Conservation (phyloP, 768 basidiomycete species). For the Amanita muscaria region DNA sequence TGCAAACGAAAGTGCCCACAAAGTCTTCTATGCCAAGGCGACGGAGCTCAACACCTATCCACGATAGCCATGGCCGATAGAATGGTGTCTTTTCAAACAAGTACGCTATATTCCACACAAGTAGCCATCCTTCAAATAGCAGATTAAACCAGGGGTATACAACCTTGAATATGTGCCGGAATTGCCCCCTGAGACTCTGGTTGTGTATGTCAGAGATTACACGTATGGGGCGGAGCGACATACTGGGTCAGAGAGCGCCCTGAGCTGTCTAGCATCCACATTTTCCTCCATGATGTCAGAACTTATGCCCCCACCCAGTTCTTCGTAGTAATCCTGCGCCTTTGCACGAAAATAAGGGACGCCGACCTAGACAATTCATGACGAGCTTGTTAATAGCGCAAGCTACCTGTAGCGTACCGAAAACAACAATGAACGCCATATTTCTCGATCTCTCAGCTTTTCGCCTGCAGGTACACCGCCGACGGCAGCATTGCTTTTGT, state of each 20-base stretch:
- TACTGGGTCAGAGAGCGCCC: conserved; percentile 47
- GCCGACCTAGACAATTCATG: conserved; percentile 48
- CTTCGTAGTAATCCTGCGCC: conserved; percentile 84
- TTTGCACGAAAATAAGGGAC: conserved; percentile 88
- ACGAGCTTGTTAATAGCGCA: too few species aligned
- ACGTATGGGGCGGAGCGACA: conserved; percentile 10
- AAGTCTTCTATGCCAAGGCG: conserved; percentile 74
- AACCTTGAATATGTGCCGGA: conserved; percentile 57
- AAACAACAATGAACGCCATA: conserved; percentile 70
- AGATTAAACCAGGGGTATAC: conserved; percentile 80
- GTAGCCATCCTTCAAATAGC: conserved; percentile 71
- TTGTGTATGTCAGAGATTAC: too few species aligned
- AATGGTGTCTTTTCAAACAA: conserved; percentile 80
- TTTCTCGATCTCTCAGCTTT: conserved; percentile 55
- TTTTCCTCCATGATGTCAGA: conserved; percentile 53
- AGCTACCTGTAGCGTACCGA: conserved; percentile 42
- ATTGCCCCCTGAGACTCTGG: conserved; percentile 43
- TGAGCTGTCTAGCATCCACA: conserved; percentile 33
- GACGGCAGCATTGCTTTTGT: conserved; percentile 58
- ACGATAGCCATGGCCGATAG: conserved; percentile 87
- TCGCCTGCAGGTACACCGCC: conserved; percentile 58
- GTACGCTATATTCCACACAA: conserved; percentile 81
- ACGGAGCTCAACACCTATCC: conserved; percentile 78
- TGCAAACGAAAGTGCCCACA: conserved; percentile 39
- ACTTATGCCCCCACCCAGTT: conserved; percentile 73